Base-by-base conservation (phyloP, 2,329 filamentous ascomycete species). In the Celoporthe dispersa region DNA sequence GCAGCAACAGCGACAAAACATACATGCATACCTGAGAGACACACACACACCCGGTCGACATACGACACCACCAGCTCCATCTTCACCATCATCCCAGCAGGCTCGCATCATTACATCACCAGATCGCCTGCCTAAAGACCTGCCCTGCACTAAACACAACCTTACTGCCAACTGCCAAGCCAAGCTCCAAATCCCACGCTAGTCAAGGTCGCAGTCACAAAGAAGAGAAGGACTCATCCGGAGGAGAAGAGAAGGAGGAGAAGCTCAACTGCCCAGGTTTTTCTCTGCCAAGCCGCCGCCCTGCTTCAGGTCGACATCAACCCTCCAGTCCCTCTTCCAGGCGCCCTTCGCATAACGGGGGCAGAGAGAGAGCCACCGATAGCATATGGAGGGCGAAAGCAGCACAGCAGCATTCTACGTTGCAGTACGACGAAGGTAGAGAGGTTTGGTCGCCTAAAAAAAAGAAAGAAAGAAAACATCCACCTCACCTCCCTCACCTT, bases 101-200 rank as follows among this genome's bases (percentile, higher is more conserved):
- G 35, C 16, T 62, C n/a, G 35, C 37, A 44, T 31, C 60, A 63
- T 44, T 63, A 63, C 60, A 63, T 63, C 60, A 63, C 60, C 60
- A 44, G 25, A 31, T 44, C 22, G 60, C 37, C 37, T 25, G 60
- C 60, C 60, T 41, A 25, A 14, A 37, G 25, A 25, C 37, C 60
- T 41, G 53, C 53, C 53, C 53, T 57, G 25, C 53, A 57, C 53
- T 57, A 31, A 55, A 25, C 51, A 55, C 51, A 25, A 55, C 51
- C 51, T n/a, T n/a, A 55, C 51, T 25, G 28, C 51, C 51, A 55
- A 55, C 51, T 28, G 25, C 51, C 51, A 55, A 55, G 51, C n/a
- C 51, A 28, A 28, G 51, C 51, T 55, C 51, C 51, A 28, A 16
- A 28, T 55, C 51, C 51, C 51, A 55, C n/a, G 53, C 53, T 57